These are phyloP conservation scores for Camellia oleifera DNA, from an alignment of 179 eudicot species.

Conservation along the genomic window DNA sequence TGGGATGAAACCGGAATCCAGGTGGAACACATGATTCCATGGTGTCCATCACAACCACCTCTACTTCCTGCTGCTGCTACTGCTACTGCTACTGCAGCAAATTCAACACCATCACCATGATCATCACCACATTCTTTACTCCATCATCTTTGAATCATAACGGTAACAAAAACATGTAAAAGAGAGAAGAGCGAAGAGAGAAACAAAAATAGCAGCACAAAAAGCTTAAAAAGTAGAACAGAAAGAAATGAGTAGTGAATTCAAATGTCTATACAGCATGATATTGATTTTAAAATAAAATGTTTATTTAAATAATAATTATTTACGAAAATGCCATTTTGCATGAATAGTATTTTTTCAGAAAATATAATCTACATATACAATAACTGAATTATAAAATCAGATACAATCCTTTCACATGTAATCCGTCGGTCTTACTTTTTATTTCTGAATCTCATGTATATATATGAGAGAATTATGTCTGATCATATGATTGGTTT, in stretches of 20 bases:
- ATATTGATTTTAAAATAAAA: no score
- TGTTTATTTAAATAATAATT: no score
- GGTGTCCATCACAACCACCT: conserved; percentile 33
- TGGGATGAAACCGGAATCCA: conserved; percentile 89
- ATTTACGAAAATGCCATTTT: no score
- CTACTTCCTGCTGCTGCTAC: background rate
- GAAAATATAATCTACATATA: no score
- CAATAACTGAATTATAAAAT: no score
- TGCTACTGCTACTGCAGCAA: conserved; percentile 31
- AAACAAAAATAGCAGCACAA: background rate
- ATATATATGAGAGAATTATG: no score
- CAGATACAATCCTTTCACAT: no score
- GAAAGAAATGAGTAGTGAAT: background rate
- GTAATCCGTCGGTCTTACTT: no score
- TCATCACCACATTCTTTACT: background rate
- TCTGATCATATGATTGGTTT: no score
- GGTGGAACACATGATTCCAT: conserved; percentile 87
- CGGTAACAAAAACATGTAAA: background rate
- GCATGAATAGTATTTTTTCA: no score
- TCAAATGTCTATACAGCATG: no score
- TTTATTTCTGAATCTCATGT: no score
- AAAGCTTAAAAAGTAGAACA: background rate
- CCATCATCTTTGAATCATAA: conserved; percentile 39
- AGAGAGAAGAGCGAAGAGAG: conserved; percentile 2
- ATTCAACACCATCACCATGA: conserved; percentile 29